Percentiles rank a stretch among this genome's conserved stretches.
These are phyloP conservation scores for Pythium angustatum DNA, from an alignment of 352 stramenopile genomes.

Conservation along the genomic window DNA sequence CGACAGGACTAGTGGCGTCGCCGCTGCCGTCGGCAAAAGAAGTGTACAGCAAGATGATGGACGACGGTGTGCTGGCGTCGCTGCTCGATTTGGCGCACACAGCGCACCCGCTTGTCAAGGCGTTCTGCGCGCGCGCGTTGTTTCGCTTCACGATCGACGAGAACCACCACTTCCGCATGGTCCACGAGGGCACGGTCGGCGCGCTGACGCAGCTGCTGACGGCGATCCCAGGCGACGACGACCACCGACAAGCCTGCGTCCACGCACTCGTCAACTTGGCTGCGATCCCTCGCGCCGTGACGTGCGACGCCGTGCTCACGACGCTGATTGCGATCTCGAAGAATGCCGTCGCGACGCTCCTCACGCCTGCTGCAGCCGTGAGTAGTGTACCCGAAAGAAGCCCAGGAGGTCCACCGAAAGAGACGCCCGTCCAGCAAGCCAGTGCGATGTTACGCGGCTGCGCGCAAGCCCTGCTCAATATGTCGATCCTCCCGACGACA, in stretches of 20 bases:
- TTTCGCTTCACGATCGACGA: slow-evolving; percentile 80
- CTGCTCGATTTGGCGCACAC: slow-evolving; percentile 74
- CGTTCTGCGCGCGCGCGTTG: slow-evolving; percentile 63
- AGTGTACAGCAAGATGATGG: slow-evolving; percentile 71
- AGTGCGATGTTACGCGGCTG: slow-evolving; percentile 28
- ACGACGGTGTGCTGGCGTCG: slow-evolving; percentile 56
- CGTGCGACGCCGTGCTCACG: slow-evolving; percentile 66
- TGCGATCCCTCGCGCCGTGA: slow-evolving; percentile 63
- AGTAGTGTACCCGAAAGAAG: not conserved
- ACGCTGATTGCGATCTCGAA: slow-evolving; percentile 46
- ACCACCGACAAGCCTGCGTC: slow-evolving; percentile 58
- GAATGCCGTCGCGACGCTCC: slow-evolving; percentile 30
- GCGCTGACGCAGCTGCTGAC: slow-evolving; percentile 70
- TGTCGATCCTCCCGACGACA: slow-evolving; percentile 79
- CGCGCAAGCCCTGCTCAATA: slow-evolving; percentile 67
- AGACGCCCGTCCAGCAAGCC: slow-evolving; percentile 1
- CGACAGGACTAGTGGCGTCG: not conserved
- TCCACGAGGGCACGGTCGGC: slow-evolving; percentile 73
- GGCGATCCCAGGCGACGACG: slow-evolving; percentile 43
- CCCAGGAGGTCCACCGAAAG: not conserved
- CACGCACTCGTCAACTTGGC: slow-evolving; percentile 77
- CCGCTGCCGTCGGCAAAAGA: slow-evolving; percentile 40
- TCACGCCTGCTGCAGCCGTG: slow-evolving; percentile 30
- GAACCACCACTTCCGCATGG: slow-evolving; percentile 71
- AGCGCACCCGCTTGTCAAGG: slow-evolving; percentile 60